Conservation (phyloP, 345 rosid genomes). For the Rhizophora apiculata region DNA sequence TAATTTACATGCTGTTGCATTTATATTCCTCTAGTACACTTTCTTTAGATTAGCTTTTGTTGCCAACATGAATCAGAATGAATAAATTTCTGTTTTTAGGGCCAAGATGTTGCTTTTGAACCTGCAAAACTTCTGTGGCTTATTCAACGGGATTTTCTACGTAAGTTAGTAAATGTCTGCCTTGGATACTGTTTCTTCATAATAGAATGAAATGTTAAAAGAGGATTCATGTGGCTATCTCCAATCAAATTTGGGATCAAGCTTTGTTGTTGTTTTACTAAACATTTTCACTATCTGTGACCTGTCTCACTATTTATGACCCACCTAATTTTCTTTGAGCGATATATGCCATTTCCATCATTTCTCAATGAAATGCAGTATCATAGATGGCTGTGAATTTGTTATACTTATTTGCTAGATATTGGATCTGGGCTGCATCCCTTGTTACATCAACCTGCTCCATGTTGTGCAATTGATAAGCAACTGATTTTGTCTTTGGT, state of each 20-base stretch:
- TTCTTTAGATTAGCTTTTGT: constrained; percentile 10
- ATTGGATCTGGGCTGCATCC: neutral
- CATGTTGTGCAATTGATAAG: constrained; percentile 3
- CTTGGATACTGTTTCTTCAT: constrained; percentile 8
- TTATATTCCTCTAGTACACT: constrained; percentile 16
- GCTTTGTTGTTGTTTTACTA: neutral
- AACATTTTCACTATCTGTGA: neutral
- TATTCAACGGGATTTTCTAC: constrained; percentile 98
- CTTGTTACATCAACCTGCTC: neutral
- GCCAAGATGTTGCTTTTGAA: constrained; percentile 95
- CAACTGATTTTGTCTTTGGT: constrained; percentile 18
- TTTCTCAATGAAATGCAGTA: neutral
- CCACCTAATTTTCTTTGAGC: neutral
- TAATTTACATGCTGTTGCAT: constrained; percentile 31
- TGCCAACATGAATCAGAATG: constrained; percentile 20
- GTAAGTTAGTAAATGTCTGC: constrained; percentile 47
- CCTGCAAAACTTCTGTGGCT: constrained; percentile 98
- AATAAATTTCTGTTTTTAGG: constrained; percentile 44
- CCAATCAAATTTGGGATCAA: too few species aligned
- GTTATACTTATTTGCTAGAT: neutral
- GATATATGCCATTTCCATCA: neutral
- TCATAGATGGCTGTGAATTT: neutral
- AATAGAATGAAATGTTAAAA: too few species aligned
- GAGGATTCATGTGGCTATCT: too few species aligned
- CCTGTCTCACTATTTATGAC: neutral